Evolutionary conservation across 2,329 filamentous ascomycete species (phyloP).

Genomic region (Boeremia lycopersici): DNA sequence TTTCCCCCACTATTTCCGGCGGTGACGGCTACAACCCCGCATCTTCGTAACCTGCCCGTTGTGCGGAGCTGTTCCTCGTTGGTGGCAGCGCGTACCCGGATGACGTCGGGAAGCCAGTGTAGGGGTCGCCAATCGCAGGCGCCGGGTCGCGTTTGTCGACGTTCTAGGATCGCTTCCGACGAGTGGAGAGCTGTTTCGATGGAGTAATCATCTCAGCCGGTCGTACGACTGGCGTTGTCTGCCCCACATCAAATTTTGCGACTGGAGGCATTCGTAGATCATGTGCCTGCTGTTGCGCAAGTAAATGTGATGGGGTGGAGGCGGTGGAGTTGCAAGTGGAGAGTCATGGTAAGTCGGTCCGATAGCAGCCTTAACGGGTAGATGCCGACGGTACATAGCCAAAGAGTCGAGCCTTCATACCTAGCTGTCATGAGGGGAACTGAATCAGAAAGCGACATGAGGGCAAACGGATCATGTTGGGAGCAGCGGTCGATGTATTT

Average conservation of each 20-base stretch:
- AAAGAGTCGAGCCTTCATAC: too few relatives aligned
- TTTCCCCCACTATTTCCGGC: conserved; percentile 3
- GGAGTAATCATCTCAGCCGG: not conserved
- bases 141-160: conserved; percentile 1
- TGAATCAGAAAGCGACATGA: too few relatives aligned
- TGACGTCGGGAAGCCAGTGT: conserved; percentile 4
- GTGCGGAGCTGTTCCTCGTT: not conserved
- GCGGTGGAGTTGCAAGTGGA: too few relatives aligned
- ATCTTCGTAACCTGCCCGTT: not conserved
- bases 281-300: not conserved
- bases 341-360: not conserved
- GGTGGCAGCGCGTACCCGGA: not conserved
- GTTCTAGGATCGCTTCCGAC: conserved; percentile 6
- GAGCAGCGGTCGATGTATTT: too few relatives aligned
- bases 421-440: too few relatives aligned
- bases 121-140: not conserved
- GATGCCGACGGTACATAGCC: too few relatives aligned
- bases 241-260: not conserved
- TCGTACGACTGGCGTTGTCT: not conserved
- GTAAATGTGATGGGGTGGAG: not conserved
- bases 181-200: not conserved
- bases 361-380: not conserved
- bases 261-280: not conserved
- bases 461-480: too few relatives aligned
- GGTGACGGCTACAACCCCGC: conserved; percentile 12